phyloP scores from a whole-genome alignment of 768 basidiomycete genomes.

The Termitomyces sp. region DNA sequence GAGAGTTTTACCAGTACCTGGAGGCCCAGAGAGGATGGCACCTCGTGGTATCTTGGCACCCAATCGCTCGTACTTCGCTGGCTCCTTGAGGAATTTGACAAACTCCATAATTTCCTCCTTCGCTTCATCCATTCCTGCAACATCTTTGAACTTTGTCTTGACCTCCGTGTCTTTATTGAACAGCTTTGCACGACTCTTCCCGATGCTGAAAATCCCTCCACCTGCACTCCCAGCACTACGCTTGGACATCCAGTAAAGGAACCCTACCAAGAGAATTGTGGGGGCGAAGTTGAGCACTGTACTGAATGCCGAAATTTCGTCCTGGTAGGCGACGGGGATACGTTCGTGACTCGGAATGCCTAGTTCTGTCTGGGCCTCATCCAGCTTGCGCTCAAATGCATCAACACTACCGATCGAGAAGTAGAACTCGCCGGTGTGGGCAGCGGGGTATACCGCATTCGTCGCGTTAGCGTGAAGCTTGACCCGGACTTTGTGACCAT shows the following conservation, averaged over 20 bases:
- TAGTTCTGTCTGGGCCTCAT: slow-evolving; percentile 90
- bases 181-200: slow-evolving; percentile 90
- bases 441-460: slow-evolving; percentile 68
- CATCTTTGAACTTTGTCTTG: slow-evolving; percentile 90
- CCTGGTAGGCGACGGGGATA: slow-evolving; percentile 95
- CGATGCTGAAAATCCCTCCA: slow-evolving; percentile 95
- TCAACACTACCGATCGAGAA: slow-evolving; percentile 99
- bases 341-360: slow-evolving; percentile 90
- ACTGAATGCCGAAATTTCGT: slow-evolving; percentile 83
- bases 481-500: slow-evolving; percentile 86
- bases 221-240: slow-evolving; percentile 63
- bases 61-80: slow-evolving; percentile 88
- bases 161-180: slow-evolving; percentile 98
- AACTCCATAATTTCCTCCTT: slow-evolving; percentile 99
- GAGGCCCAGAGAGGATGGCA: slow-evolving; percentile 92
- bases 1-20: slow-evolving; percentile 97
- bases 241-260: slow-evolving; percentile 85
- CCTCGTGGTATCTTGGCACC: slow-evolving; percentile 98
- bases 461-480: slow-evolving; percentile 90
- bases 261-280: slow-evolving; percentile 87
- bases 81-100: slow-evolving; percentile 97
- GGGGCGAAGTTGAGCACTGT: slow-evolving; percentile 90
- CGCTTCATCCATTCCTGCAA: slow-evolving; percentile 99
- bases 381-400: slow-evolving; percentile 91
- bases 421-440: slow-evolving; percentile 67